A percentile compares a stretch with the other conserved stretches of the same genome.
Conservation (phyloP, 345 rosid genomes). For the Orychophragmus violaceus region DNA sequence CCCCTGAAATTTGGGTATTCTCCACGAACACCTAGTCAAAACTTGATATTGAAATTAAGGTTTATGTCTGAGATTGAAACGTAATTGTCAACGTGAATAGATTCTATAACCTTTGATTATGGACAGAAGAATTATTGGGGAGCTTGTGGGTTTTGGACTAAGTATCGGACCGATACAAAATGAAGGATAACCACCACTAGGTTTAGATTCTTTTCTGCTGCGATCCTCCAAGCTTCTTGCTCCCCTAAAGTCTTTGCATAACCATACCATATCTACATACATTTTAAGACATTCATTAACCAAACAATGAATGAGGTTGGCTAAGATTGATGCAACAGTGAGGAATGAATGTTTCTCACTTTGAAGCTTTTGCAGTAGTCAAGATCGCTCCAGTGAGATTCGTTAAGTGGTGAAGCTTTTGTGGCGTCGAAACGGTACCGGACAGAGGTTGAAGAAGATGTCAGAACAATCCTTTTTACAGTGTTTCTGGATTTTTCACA, state of each 20-base stretch:
- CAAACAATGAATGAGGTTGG: not conserved
- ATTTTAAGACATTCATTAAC: not conserved
- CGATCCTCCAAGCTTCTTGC: constrained; percentile 69
- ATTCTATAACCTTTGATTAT: constrained; percentile 42
- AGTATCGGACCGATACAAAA: constrained; percentile 66
- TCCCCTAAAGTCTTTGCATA: constrained; percentile 64
- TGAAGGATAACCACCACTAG: constrained; percentile 68
- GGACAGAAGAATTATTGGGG: constrained; percentile 42
- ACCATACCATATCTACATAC: constrained; percentile 58
- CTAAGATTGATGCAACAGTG: not conserved
- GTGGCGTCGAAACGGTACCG: constrained; percentile 50
- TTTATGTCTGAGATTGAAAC: not conserved
- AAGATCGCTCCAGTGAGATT: constrained; percentile 71
- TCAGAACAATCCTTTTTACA: constrained; percentile 61
- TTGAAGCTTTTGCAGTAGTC: constrained; percentile 64
- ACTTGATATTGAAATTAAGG: not conserved
- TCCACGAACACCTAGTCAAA: constrained; percentile 25
- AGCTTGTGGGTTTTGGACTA: constrained; percentile 63
- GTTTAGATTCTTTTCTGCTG: constrained; percentile 53
- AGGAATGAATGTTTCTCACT: constrained; percentile 31
- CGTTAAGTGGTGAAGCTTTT: constrained; percentile 53
- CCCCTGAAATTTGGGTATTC: constrained; percentile 57
- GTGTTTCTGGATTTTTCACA: constrained; percentile 32
- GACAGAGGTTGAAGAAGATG: constrained; percentile 69
- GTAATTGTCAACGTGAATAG: not conserved